Base-by-base conservation (phyloP, 208 protist genomes). In the Leptomonas pyrrhocoris region DNA sequence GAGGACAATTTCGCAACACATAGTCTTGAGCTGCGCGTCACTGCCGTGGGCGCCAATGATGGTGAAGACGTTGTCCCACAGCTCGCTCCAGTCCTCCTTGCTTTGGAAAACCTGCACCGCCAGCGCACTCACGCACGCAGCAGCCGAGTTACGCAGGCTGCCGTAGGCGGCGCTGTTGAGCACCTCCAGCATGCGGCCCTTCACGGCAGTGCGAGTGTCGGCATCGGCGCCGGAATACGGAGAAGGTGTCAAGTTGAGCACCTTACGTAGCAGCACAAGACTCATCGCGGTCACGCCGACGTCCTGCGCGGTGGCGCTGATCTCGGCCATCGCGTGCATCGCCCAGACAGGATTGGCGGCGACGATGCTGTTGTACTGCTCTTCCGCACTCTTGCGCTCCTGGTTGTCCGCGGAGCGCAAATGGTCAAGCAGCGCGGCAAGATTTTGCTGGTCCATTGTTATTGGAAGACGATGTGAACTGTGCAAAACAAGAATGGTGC, bases 1-100 rank as follows among this genome's bases (percentile, higher is more conserved):
- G 18, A 84, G 68, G 27, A 96, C 78, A 21, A 96, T 91, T 56
- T 93, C 83, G 69, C 86, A 96, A 68, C 88, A 93, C 42, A 91
- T 83, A 19, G 80, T 84, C 65, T 90, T 89, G 4, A 93, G 68
- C 64, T 80, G 74, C 11, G 40, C 51, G 11, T 63, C 57, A 25
- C 88, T 84, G 21, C 82, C 80, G 16, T 55, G 45, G 7, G 83
- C 77, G 36, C 77, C 60, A 53, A 96, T 70, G 56, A 88, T 89
- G 36, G 69, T 54, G 57, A 96, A 87, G 45, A 94, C 71, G 63
- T 62, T 91, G 30, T 84, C 67, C 91, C 91, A 96, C 40, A 96
- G 78, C 61, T 89, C 81, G 31, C 42, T 68, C 89, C 91, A 96
- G 59, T 84, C 73, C 66, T 94, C 77, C 61, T 92, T 73, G 28